Percentiles rank a stretch among this genome's conserved stretches.
Evolutionary conservation across 192 early-diverging fungal species (phyloP).

Genomic region (Chytriomyces sp.): DNA sequence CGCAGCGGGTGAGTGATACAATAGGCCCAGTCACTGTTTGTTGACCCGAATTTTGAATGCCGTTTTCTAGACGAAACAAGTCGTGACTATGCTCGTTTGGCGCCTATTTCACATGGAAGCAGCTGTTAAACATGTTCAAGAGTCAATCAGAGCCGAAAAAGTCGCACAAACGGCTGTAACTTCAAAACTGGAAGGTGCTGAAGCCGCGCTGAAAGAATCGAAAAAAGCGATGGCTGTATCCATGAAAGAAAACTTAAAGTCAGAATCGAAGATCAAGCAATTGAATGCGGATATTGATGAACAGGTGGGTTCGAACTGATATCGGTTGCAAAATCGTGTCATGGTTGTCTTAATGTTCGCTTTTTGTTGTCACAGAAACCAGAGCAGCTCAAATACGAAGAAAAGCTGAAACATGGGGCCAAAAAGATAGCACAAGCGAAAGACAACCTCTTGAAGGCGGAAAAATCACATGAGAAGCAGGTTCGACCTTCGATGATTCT

Average conservation of each 20-base stretch:
- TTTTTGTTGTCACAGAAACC: slow-evolving; percentile 56
- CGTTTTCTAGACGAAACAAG: slow-evolving; percentile 58
- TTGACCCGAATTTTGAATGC: background rate
- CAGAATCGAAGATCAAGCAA: slow-evolving; percentile 77
- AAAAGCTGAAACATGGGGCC: slow-evolving; percentile 73
- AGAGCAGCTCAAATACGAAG: slow-evolving; percentile 66
- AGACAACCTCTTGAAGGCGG: slow-evolving; percentile 60
- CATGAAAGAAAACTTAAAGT: slow-evolving; percentile 71
- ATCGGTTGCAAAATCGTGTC: background rate
- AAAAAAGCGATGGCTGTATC: slow-evolving; percentile 76
- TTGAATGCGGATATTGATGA: slow-evolving; percentile 76
- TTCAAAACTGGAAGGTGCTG: slow-evolving; percentile 54
- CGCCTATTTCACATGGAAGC: slow-evolving; percentile 88
- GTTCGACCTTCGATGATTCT: slow-evolving; percentile 11
- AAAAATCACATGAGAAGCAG: slow-evolving; percentile 63
- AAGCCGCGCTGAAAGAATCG: slow-evolving; percentile 55
- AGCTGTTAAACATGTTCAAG: slow-evolving; percentile 63
- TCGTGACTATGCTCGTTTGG: slow-evolving; percentile 81
- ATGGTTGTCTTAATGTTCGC: background rate
- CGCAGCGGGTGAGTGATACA: slow-evolving; percentile 58
- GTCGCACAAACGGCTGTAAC: slow-evolving; percentile 16
- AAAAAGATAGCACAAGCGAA: slow-evolving; percentile 70
- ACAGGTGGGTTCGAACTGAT: slow-evolving; percentile 34
- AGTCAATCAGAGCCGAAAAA: slow-evolving; percentile 64
- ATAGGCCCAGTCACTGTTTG: background rate